Percentiles rank a stretch among this genome's conserved stretches.
Conservation (phyloP, 2,329 filamentous ascomycete species). For the Ophiocordyceps camponoti-leonardi region DNA sequence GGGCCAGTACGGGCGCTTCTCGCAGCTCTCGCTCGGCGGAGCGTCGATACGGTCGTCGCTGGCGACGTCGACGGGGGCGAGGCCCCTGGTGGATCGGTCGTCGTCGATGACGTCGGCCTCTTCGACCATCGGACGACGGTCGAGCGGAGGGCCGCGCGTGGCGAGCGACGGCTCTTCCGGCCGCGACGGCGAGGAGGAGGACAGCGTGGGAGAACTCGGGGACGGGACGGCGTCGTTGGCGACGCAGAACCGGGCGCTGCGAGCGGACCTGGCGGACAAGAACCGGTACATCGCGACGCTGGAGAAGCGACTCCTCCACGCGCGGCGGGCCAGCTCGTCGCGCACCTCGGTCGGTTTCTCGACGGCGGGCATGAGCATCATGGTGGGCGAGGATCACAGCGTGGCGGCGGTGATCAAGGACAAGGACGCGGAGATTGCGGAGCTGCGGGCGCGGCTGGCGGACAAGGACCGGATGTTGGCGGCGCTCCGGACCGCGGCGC, state of each 20-base stretch:
- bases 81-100: slow-evolving; percentile 41
- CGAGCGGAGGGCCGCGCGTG: slow-evolving; percentile 24
- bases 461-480: slow-evolving; percentile 91
- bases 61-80: slow-evolving; percentile 39
- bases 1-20: slow-evolving; percentile 43
- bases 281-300: slow-evolving; percentile 90
- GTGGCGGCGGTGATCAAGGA: slow-evolving; percentile 59
- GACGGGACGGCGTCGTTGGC: slow-evolving; percentile 70
- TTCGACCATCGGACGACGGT: slow-evolving; percentile 39
- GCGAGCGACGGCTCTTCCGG: slow-evolving; percentile 21
- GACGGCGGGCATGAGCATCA: slow-evolving; percentile 40
- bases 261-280: slow-evolving; percentile 91
- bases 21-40: slow-evolving; percentile 30
- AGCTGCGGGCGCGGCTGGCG: slow-evolving; percentile 74
- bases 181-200: slow-evolving; percentile 40
- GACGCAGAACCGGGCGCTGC: slow-evolving; percentile 80
- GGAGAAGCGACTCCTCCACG: slow-evolving; percentile 82
- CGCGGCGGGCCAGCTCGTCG: slow-evolving; percentile 75
- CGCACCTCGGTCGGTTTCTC: slow-evolving; percentile 62
- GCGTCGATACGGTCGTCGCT: slow-evolving; percentile 53
- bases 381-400: slow-evolving; percentile 65
- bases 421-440: slow-evolving; percentile 83
- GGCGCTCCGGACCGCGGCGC: slow-evolving; percentile 68
- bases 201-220: slow-evolving; percentile 63
- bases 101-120: slow-evolving; percentile 49